Base-by-base conservation (phyloP, 306 rosid species). In the Alnus glutinosa region DNA sequence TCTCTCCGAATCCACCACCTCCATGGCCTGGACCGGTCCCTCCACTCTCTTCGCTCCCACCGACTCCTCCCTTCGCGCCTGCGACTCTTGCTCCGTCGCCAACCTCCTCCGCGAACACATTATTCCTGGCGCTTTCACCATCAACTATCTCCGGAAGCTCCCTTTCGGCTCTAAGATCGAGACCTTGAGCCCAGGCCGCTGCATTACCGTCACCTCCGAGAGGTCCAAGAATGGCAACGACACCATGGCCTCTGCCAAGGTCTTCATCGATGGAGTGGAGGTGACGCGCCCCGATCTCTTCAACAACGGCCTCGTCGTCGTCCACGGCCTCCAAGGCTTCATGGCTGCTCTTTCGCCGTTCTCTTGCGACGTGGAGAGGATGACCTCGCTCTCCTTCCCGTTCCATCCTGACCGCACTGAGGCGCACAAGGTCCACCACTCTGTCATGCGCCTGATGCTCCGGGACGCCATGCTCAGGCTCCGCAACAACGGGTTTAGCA, bases 21-120 rank as follows among this genome's bases (percentile, higher is more conserved):
- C 81, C 10, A 37, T 79, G 37, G 75, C 87, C 71, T 90, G 94
- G 94, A 75, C 50, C 36, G 93, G 92, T 36, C 96, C 96, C 75
- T 89, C 89, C 42, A 89, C 96, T 2, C 73, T 91, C 74, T 91
- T 91, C 39, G 93, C 93, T 77, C 89, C 91, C n/a, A 86, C 96
- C 30, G 96, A 91, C 16, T 32, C 83, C 16, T 87, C 93, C 3
- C 79, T 91, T 42, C 89, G 82, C 3, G 57, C 83, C 36, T 91
- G 96, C 83, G n/a, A 14, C 68, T 89, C 96, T 36, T 91, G 93
- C 83, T 91, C 96, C 55, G 55, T 89, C 8, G 88, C 89, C 0
- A 83, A 73, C 76, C 88, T 91, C 62, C 93, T 91, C 74, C 89
- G 88, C 3, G 93, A 91, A 70, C 96, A 91, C 87, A 80, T 81